phyloP scores from a whole-genome alignment of 2,329 filamentous ascomycete genomes.

The Pseudopithomyces maydicus region DNA sequence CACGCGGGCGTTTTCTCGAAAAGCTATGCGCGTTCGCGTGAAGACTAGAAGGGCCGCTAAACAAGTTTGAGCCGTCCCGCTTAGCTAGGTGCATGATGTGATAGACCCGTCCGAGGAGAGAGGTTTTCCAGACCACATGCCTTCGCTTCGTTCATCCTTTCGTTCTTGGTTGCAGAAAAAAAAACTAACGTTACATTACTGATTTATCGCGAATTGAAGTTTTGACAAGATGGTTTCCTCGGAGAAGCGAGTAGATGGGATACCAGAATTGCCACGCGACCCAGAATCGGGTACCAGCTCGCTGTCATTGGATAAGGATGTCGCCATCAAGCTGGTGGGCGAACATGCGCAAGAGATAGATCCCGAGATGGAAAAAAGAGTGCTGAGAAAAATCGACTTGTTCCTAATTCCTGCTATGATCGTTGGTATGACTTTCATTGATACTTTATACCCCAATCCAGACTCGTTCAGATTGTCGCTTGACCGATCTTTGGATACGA shows the following conservation, averaged over 20 bases:
- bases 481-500: too few relatives aligned
- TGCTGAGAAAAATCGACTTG: slow-evolving; percentile 69
- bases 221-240: slow-evolving; percentile 4
- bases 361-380: slow-evolving; percentile 58
- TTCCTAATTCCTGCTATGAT: slow-evolving; percentile 72
- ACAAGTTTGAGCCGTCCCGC: neutral
- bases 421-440: slow-evolving; percentile 29
- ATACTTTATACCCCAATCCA: neutral
- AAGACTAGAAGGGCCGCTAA: neutral
- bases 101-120: neutral
- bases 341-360: slow-evolving; percentile 61
- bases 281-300: slow-evolving; percentile 22
- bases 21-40: neutral
- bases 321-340: slow-evolving; percentile 64
- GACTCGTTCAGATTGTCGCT: neutral
- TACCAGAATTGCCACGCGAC: slow-evolving; percentile 17
- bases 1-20: neutral
- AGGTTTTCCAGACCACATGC: neutral
- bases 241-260: slow-evolving; percentile 19
- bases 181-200: neutral
- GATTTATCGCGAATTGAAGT: neutral
- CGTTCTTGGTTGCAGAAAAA: too few relatives aligned
- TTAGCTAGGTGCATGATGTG: slow-evolving; percentile 1
- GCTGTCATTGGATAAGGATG: slow-evolving; percentile 54
- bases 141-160: neutral